Evolutionary conservation across 768 basidiomycete species (phyloP), one percentile per base, ranked within the genome.

Genomic region (Grammothele lineata): DNA sequence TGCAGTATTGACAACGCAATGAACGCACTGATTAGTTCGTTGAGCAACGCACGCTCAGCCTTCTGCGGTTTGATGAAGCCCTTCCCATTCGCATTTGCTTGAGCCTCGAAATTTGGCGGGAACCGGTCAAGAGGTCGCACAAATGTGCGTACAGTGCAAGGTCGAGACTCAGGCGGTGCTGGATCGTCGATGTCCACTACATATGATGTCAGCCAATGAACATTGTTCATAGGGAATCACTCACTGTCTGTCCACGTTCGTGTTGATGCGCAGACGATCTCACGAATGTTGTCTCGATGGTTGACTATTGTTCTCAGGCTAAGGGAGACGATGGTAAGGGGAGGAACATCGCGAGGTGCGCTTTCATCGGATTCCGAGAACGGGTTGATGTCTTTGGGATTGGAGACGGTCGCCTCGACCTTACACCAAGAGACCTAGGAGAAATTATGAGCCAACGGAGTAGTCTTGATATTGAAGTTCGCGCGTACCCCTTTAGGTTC

Each of bases 361-460:
- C 69, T 63, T 0, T 70, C 56, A 57, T 94, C 89, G 3, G 76
- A 74, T 41, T 94, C 89, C 0, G 79, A 58, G 62, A 94, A 81
- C 0, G 92, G 89, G 48, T 82, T 87, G 64, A 99, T 79, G 55
- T 90, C 83, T 57, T 96, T 95, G 1, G 94, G 93, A 56, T 93
- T 78, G 6, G 77, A 65, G 5, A 92, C 87, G 0, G 80, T 82
- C 15, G 80, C 86, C 68, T 99, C 95, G 11, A 97, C 70, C 67
- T 94, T 94, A 60, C 94, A 97, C 96, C 96, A 99, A 1, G 96
- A 95, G 25, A 91, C 77, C 95, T 97, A 51, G 24, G 19, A 10
- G 24, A 15, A 35, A 26, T 47, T 9, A 36, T 25, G 19, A 32
- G n/a, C n/a, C 8, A 32, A 4, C 27, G 17, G 7, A 4, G 22